A percentile compares a stretch with the other conserved stretches of the same genome.
phyloP scores from a whole-genome alignment of 768 basidiomycete species.

The Pleurotus eryngii region DNA sequence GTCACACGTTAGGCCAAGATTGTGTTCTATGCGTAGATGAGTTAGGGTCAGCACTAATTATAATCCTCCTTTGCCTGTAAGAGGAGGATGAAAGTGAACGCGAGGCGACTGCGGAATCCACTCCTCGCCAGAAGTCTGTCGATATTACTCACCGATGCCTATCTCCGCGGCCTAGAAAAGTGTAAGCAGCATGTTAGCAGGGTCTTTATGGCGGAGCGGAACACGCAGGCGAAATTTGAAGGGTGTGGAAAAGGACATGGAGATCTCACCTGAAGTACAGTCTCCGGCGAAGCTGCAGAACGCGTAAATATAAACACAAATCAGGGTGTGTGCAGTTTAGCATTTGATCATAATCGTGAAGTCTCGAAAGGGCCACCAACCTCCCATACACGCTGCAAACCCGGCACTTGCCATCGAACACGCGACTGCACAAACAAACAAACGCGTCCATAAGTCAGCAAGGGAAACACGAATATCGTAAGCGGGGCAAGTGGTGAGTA shows the following conservation, averaged over 20 bases:
- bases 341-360: not conserved
- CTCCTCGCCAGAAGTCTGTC: not conserved
- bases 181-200: too few relatives aligned
- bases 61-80: not conserved
- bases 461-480: not conserved
- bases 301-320: slow-evolving; percentile 1
- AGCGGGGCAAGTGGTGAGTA: slow-evolving; percentile 1
- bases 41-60: not conserved
- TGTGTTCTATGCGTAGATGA: slow-evolving; percentile 55
- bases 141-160: slow-evolving; percentile 62
- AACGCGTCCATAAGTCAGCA: not conserved
- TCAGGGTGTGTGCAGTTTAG: too few relatives aligned
- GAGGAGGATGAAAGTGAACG: not conserved
- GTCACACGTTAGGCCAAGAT: slow-evolving; percentile 88
- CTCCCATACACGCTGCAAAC: slow-evolving; percentile 93
- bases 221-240: not conserved
- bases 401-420: slow-evolving; percentile 95
- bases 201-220: too few relatives aligned
- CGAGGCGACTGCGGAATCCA: not conserved
- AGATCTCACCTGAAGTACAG: slow-evolving; percentile 61
- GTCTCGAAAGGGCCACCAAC: slow-evolving; percentile 30
- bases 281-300: slow-evolving; percentile 69
- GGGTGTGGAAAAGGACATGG: not conserved
- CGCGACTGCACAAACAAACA: slow-evolving; percentile 51
- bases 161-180: slow-evolving; percentile 74